Evolutionary conservation across 208 protist species (phyloP), one percentile per base, ranked within the genome.

Genomic region (Tritrichomonas musculus): DNA sequence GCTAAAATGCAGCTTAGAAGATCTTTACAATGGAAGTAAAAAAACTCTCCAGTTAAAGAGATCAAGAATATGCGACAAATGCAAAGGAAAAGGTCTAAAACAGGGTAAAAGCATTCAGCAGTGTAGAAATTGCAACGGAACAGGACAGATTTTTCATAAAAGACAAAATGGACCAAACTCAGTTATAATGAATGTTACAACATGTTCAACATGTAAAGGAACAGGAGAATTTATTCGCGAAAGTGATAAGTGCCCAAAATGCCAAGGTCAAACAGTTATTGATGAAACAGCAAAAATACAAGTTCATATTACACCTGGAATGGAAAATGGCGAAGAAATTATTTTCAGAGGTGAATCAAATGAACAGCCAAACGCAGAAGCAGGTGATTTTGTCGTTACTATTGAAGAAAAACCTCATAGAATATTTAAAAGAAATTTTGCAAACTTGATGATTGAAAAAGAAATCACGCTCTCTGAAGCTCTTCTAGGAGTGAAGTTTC

Each of bases 41-140:
- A 92, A 72, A 36, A 92, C 69, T 73, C 8, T 92, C 14, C 22
- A 11, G 3, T 53, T 92, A 9, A 39, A 69, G 50, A 47, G 88
- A 14, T 3, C 17, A 1, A 22, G 33, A 47, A 92, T 92, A 36
- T 92, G 88, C 88, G 0, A 2, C 0, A 39, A 92, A 33, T 92
- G 88, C 33, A 36, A 69, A 30, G 88, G 88, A 25, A 92, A 64
- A 36, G 88, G 88, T n/a, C 30, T 44, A 27, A 88, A 88, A 88
- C 33, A 92, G n/a, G 88, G 88, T 36, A 30, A 39, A 3, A 13
- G 25, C 11, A 17, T 22, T n/a, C 33, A 47, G 33, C 69, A 72
- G 47, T 92, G 88, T 49, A 47, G 27, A 17, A 44, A 50, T 30
- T 92, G 88, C 25, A 17, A 92, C 20, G 88, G 88, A 25, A 53